Conservation (phyloP, 805 yeast genomes). For the Metschnikowia drakensbergensis region DNA sequence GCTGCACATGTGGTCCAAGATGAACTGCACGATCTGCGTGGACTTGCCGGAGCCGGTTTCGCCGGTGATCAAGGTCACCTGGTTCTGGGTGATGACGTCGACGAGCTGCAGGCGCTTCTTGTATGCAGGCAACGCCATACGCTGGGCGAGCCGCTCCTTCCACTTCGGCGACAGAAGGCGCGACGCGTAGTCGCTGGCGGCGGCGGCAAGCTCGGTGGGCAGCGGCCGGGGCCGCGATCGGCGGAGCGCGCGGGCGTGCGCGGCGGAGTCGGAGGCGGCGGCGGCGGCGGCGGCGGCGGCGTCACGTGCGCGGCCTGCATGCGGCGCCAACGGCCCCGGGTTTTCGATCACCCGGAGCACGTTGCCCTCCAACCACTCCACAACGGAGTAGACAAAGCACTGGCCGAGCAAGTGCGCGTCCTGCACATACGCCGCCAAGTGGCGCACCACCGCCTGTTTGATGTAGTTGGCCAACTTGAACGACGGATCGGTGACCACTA, state of each 20-base stretch:
- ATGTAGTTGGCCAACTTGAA: conserved; percentile 67
- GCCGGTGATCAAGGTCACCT: conserved; percentile 81
- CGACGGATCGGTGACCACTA: conserved; percentile 36
- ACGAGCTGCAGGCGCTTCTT: conserved; percentile 54
- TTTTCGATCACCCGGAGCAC: conserved; percentile 53
- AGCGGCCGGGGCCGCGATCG: neutral
- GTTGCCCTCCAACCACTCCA: conserved; percentile 75
- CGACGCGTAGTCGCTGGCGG: neutral
- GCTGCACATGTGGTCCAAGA: conserved; percentile 61
- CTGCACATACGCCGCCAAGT: conserved; percentile 42
- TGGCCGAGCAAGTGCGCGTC: conserved; percentile 57
- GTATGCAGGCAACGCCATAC: conserved; percentile 84
- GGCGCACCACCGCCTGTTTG: conserved; percentile 52
- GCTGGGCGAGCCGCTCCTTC: conserved; percentile 11
- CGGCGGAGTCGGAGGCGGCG: neutral
- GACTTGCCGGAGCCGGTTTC: conserved; percentile 98
- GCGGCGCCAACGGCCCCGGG: conserved; percentile 62
- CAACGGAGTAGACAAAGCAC: conserved; percentile 60
- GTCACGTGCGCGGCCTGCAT: neutral
- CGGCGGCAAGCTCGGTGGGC: neutral
- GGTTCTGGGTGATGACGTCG: conserved; percentile 50
- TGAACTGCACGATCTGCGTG: conserved; percentile 88
- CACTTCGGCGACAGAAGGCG: neutral
- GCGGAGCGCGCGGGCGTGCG: neutral
- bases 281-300: neutral